Evolutionary conservation across 345 rosid genomes (phyloP), one percentile per base, ranked within the genome.

Genomic region (Citrus sp.): DNA sequence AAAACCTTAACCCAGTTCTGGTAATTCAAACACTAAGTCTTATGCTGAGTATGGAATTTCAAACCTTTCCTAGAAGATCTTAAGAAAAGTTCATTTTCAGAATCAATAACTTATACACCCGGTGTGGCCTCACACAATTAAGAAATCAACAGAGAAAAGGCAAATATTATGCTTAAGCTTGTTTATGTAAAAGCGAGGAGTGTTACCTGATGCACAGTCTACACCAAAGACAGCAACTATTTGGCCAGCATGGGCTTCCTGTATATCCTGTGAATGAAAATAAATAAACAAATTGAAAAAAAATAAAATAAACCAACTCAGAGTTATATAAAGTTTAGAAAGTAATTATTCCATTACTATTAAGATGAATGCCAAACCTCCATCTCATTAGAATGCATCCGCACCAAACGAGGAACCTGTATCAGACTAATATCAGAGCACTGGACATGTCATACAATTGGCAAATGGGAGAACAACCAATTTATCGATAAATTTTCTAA

Each of bases 351-450:
- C 27, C 27, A 58, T 32, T 28, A 67, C 37, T 32, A 72, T 71
- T 49, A 77, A 67, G 42, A 51, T 72, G 73, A 68, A 60, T 77
- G 51, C 60, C 65, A 69, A 69, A 91, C 98, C 94, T 94, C 97
- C 99, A 97, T 97, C 82, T 97, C 99, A 90, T 92, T 79, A 35
- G 99, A 94, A 85, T 94, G 98, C 99, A 97, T 86, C 82, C 96
- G 89, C 78, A 94, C 99, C 81, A 97, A 85, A 67, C 96, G 98
- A 70, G 98, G 98, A 74, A 97, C 91, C 99, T 94, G 83, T 58
- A 77, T 30, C 79, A 84, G 71, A 82, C 81, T 32, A 74, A 71
- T 64, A 27, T 65, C 67, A 59, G 70, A 63, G 68, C 54, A 14
- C 56, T 4, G n/a, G 25, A 28, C 55, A 37, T 16, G 24, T 56